Evolutionary conservation across 768 basidiomycete species (phyloP).

Genomic region (Amanita pseudoporphyria): DNA sequence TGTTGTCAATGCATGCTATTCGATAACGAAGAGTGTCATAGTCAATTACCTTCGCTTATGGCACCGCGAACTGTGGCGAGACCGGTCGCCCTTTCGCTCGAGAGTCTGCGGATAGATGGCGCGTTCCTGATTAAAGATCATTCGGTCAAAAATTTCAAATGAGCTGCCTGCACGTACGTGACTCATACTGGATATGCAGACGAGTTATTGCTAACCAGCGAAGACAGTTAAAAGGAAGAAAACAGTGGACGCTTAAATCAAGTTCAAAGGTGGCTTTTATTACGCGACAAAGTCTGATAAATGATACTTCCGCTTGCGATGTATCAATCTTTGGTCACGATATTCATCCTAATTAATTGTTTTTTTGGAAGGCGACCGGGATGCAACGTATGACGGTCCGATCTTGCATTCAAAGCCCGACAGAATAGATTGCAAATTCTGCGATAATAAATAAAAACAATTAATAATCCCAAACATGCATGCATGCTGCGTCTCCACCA

Average conservation of each 20-base stretch:
- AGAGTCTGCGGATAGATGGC: constrained; percentile 38
- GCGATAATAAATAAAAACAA: constrained; percentile 1
- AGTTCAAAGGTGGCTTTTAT: constrained; percentile 1
- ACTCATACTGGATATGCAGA: background rate
- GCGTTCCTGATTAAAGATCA: constrained; percentile 3
- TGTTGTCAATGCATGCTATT: background rate
- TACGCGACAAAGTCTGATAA: background rate
- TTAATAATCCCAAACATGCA: background rate
- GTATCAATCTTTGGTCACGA: background rate
- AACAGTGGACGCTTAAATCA: constrained; percentile 5
- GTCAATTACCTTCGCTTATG: constrained; percentile 32
- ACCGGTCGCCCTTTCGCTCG: constrained; percentile 48
- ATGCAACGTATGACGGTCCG: background rate
- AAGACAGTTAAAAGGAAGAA: constrained; percentile 22
- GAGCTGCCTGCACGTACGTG: background rate
- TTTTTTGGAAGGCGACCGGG: background rate
- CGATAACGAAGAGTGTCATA: background rate
- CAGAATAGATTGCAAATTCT: constrained; percentile 3
- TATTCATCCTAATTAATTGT: background rate
- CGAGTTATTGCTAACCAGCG: constrained; percentile 29
- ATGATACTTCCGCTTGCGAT: background rate
- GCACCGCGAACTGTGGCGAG: constrained; percentile 49
- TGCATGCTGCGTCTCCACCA: too few relatives aligned
- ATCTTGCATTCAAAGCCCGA: constrained; percentile 6
- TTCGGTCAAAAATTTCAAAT: background rate